Conservation (phyloP, 805 yeast genomes). For the Cyberlindnera mississippiensis region DNA sequence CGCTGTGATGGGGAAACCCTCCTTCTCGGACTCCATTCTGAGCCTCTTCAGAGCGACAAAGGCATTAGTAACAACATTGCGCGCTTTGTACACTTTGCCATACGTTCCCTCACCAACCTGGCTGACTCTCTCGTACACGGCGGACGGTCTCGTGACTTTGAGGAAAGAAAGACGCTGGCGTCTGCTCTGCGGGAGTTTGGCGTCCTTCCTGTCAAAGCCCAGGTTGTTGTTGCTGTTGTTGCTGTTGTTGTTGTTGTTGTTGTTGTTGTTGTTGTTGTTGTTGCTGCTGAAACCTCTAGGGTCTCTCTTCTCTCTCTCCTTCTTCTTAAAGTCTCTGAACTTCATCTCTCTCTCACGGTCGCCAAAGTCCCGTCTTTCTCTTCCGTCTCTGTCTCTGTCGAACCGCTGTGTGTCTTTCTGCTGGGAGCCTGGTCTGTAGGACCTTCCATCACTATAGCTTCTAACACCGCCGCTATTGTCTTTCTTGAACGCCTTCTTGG, state of each 20-base stretch:
- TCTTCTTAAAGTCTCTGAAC: no score
- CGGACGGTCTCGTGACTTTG: constrained; percentile 23
- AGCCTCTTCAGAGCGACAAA: constrained; percentile 84
- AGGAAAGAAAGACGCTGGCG: constrained; percentile 16
- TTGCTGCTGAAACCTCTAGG: no score
- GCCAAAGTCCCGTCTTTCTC: constrained; percentile 3
- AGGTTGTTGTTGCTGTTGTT: no score
- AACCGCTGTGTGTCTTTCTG: neutral
- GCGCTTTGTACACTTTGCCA: constrained; percentile 92
- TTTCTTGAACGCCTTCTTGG: constrained; percentile 5
- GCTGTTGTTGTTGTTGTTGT: no score
- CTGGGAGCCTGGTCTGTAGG: constrained; percentile 4
- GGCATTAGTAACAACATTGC: constrained; percentile 60
- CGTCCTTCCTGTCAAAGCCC: no score
- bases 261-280: no score
- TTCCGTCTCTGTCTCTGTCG: constrained; percentile 6
- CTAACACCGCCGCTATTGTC: neutral
- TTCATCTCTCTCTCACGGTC: no score
- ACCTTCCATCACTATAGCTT: constrained; percentile 9
- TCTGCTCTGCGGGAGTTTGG: no score
- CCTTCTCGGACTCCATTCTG: constrained; percentile 81
- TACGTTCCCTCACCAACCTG: constrained; percentile 99
- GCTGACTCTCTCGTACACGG: constrained; percentile 58
- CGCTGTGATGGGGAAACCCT: constrained; percentile 96
- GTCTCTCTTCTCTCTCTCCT: constrained; percentile 3